phyloP scores from a whole-genome alignment of 2,329 filamentous ascomycete species.

The Neofusicoccum parvum region DNA sequence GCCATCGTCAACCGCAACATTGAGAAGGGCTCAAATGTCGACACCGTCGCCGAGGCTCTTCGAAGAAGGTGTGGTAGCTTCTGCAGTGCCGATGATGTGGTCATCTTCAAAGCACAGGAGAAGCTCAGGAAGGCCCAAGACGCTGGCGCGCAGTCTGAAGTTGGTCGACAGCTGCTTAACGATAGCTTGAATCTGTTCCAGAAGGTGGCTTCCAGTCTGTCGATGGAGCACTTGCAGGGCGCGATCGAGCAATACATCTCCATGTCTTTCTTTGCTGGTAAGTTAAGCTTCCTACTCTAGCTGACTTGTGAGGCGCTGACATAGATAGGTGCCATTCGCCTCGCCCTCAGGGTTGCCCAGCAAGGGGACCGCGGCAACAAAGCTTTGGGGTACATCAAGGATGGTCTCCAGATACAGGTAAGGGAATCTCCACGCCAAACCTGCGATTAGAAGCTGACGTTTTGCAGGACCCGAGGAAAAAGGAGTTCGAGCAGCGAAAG shows the following conservation, averaged over 20 bases:
- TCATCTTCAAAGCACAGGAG: slow-evolving; percentile 98
- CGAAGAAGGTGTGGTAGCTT: slow-evolving; percentile 92
- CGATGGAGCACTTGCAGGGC: slow-evolving; percentile 75
- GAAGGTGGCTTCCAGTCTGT: slow-evolving; percentile 81
- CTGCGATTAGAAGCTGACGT: slow-evolving; percentile 12
- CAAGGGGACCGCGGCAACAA: slow-evolving; percentile 86
- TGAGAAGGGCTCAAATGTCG: slow-evolving; percentile 92
- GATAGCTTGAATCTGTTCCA: slow-evolving; percentile 88
- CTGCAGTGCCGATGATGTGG: slow-evolving; percentile 94
- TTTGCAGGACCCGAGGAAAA: slow-evolving; percentile 65
- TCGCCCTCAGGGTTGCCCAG: slow-evolving; percentile 79
- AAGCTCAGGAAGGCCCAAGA: slow-evolving; percentile 87
- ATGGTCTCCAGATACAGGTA: slow-evolving; percentile 64
- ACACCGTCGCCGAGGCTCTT: slow-evolving; percentile 94
- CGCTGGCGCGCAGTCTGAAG: slow-evolving; percentile 71
- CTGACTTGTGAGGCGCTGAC: slow-evolving; percentile 7
- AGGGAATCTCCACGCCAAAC: background rate
- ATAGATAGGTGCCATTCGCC: slow-evolving; percentile 70
- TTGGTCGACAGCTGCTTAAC: slow-evolving; percentile 76
- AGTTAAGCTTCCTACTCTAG: slow-evolving; percentile 22
- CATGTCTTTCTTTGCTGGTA: slow-evolving; percentile 83
- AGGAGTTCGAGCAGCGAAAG: slow-evolving; percentile 70
- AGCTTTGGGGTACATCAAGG: slow-evolving; percentile 83
- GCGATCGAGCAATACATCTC: slow-evolving; percentile 78
- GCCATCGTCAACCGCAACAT: slow-evolving; percentile 98